phyloP scores from a whole-genome alignment of 2,329 filamentous ascomycete species.

The Daldinia sp. region DNA sequence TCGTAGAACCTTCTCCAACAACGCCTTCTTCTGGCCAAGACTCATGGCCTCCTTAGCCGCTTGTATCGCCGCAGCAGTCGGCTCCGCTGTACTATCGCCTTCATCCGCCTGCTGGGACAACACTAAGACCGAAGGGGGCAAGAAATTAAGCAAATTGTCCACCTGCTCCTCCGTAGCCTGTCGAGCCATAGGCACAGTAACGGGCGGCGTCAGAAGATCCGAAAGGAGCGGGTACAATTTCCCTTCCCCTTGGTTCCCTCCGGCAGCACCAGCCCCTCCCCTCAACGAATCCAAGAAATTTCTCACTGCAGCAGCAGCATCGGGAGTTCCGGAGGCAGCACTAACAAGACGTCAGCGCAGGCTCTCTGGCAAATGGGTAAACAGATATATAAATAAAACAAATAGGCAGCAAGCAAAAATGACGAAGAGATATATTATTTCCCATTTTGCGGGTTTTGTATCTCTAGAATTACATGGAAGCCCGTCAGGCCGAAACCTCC shows the following conservation, averaged over 20 bases:
- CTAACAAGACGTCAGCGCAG: slow-evolving; percentile 61
- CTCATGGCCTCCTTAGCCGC: slow-evolving; percentile 78
- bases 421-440: slow-evolving; percentile 28
- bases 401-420: slow-evolving; percentile 15
- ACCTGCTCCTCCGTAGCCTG: slow-evolving; percentile 69
- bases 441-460: slow-evolving; percentile 41
- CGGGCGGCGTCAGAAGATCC: slow-evolving; percentile 81
- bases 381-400: no score
- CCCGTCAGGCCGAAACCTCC: slow-evolving; percentile 18
- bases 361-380: slow-evolving; percentile 24
- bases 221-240: slow-evolving; percentile 82
- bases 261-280: slow-evolving; percentile 56
- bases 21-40: slow-evolving; percentile 77
- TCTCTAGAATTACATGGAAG: slow-evolving; percentile 42
- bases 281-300: slow-evolving; percentile 88
- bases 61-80: slow-evolving; percentile 71
- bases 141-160: slow-evolving; percentile 77
- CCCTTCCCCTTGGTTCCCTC: slow-evolving; percentile 56
- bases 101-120: slow-evolving; percentile 74
- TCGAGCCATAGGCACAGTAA: slow-evolving; percentile 80
- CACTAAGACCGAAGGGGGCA: slow-evolving; percentile 81
- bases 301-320: slow-evolving; percentile 81
- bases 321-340: slow-evolving; percentile 65
- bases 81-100: slow-evolving; percentile 68
- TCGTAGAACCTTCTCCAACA: slow-evolving; percentile 82